Base-by-base conservation (phyloP, 495 filamentous ascomycete genomes). In the Talaromyces ruber region DNA sequence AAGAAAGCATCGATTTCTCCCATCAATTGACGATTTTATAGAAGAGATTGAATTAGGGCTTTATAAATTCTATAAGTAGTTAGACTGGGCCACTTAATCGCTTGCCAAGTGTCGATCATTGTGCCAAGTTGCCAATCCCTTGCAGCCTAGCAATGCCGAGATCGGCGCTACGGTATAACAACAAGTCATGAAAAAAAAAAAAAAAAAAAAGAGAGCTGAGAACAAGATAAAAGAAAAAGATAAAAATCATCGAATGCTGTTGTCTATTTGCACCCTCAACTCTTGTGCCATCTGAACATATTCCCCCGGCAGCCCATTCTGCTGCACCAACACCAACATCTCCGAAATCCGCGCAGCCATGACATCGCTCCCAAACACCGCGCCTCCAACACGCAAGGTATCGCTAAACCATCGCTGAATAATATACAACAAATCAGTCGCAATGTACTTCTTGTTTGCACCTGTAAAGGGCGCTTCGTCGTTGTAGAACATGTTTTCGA, bases 381-480 rank as follows among this genome's bases (percentile, higher is more conserved):
- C 71, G 0, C 77, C 81, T 11, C 81, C 80, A 16, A 78, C 72
- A 32, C 84, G 78, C 45, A 81, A 73, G 39, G 82, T 86, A 37
- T 86, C 79, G 32, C 79, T 74, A 63, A 84, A 86, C 89, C 89
- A 93, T 34, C 74, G 70, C 34, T 81, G 68, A 14, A 83, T 71
- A 22, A 89, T 71, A 67, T 89, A 85, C 1, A 88, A 69, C 14
- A 91, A 80, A 65, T 90, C 84, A 43, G 74, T 74, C 29, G 84
- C 85, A 21, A 91, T 72, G 59, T 80, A 74, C n/a, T 76, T 78
- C 56, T 82, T 81, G 57, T 84, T 85, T 0, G 76, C 69, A 6
- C 87, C 89, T 24, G 84, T 81, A 73, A 97, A 97, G 0, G 95
- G 94, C 6, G 86, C 79, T 68, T 94, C 89, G 65, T 95, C 87